Evolutionary conservation across 2,329 filamentous ascomycete genomes (phyloP).

Genomic region (Polytolypa hystricis): DNA sequence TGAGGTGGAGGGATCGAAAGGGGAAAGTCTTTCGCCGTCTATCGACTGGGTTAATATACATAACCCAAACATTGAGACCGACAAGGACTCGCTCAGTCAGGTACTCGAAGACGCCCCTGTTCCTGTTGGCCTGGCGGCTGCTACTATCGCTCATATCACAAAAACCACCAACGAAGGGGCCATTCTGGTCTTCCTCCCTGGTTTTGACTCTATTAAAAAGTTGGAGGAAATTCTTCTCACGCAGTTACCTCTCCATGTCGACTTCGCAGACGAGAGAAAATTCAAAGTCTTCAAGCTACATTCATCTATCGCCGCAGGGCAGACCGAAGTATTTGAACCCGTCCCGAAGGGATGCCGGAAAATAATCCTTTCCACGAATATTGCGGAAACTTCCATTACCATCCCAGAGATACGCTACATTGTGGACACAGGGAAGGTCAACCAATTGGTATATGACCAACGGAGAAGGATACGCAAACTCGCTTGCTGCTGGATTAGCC

Average conservation of each 20-base stretch:
- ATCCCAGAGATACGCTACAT: conserved; percentile 43
- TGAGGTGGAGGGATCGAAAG: neutral
- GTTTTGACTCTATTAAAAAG: conserved; percentile 29
- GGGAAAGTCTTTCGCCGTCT: neutral
- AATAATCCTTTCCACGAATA: conserved; percentile 41
- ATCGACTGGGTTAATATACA: neutral
- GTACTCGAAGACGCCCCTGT: conserved; percentile 30
- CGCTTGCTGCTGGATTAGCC: conserved; percentile 36
- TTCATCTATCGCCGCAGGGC: conserved; percentile 34
- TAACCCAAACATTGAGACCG: conserved; percentile 11
- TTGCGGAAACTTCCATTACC: conserved; percentile 42
- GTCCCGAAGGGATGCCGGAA: conserved; percentile 33
- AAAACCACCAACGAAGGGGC: conserved; percentile 33
- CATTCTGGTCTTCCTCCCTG: conserved; percentile 41
- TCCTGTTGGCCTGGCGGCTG: conserved; percentile 32
- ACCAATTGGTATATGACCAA: conserved; percentile 31
- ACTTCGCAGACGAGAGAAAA: conserved; percentile 30
- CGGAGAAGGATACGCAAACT: conserved; percentile 28
- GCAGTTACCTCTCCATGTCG: conserved; percentile 21
- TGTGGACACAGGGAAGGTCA: conserved; percentile 37
- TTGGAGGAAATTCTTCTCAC: conserved; percentile 21
- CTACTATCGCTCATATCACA: conserved; percentile 37
- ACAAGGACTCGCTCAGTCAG: conserved; percentile 13
- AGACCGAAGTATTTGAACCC: conserved; percentile 32
- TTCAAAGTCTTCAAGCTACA: conserved; percentile 39